These are phyloP conservation scores for Oryza coarctata DNA, from an alignment of 176 grass and related monocot species.

Conservation along the genomic window DNA sequence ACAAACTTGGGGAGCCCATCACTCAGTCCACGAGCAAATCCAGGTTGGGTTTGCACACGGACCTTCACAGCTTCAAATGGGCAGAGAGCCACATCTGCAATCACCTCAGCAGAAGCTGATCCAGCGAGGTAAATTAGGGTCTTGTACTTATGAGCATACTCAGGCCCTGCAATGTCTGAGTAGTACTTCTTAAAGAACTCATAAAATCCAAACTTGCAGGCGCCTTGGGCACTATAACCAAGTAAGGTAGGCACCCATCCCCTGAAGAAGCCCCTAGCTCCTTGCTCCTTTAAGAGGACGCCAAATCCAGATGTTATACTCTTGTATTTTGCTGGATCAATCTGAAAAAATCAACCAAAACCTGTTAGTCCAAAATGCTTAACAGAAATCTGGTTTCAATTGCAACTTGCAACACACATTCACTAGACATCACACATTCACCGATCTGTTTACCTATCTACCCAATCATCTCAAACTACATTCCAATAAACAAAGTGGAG, in stretches of 20 bases:
- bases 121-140: slow-evolving; percentile 96
- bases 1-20: slow-evolving; percentile 97
- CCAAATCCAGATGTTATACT: slow-evolving; percentile 89
- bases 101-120: slow-evolving; percentile 97
- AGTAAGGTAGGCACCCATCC: slow-evolving; percentile 96
- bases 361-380: neutral
- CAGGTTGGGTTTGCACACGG: slow-evolving; percentile 94
- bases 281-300: slow-evolving; percentile 86
- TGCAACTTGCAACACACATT: neutral
- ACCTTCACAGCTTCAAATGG: slow-evolving; percentile 98
- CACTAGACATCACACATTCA: neutral
- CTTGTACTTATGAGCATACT: slow-evolving; percentile 91
- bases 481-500: neutral
- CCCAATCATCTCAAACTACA: neutral
- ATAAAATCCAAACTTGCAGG: slow-evolving; percentile 96
- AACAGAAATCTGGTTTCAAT: neutral
- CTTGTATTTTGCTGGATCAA: slow-evolving; percentile 88
- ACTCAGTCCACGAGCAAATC: slow-evolving; percentile 86
- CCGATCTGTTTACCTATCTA: neutral
- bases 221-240: slow-evolving; percentile 93
- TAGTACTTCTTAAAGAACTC: slow-evolving; percentile 99
- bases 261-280: slow-evolving; percentile 75
- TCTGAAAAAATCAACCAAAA: slow-evolving; percentile 42
- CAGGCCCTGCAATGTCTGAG: slow-evolving; percentile 91
- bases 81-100: slow-evolving; percentile 94